Evolutionary conservation across 805 yeast species (phyloP), one percentile per base, ranked within the genome.

Genomic region (Maudiozyma barnettii): DNA sequence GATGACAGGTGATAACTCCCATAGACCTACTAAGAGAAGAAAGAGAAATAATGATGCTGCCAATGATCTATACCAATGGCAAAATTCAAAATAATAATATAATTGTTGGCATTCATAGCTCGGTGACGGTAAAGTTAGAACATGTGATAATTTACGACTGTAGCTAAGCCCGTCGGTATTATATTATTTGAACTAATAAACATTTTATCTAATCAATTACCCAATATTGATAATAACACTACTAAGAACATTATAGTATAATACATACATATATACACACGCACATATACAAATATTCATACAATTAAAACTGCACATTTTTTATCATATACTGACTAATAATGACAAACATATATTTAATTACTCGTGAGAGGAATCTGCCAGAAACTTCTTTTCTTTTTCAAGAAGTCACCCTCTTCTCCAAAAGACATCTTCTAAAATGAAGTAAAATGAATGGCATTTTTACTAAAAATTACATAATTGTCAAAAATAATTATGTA

Each of bases 1-100:
- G n/a, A 13, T 23, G 20, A 4, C 9, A 10, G 3, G 18, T 9
- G 41, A 26, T n/a, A 37, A 29, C 19, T n/a, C 21, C 14, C 46
- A 31, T 33, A 45, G 48, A 36, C 33, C 47, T 4, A 16, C 30
- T 4, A 33, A 39, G 22, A 35, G 48, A n/a, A 33, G 45, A 30
- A 46, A 46, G 22, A 26, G 48, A 26, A 39, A 40, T 21, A 41
- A 12, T 5, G 45, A 46, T 23, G 42, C 41, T 21, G 37, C 22
- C 5, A 39, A 47, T 20, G 45, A 47, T 37, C 26, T 40, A 14
- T 43, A 35, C 31, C 16, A 39, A 4, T 50, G 53, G 53, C 53
- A 50, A 40, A 48, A 50, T 30, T 33, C 45, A 9, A 45, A 37
- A 19, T 47, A 43, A 29, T n/a, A 20, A 6, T 26, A 9, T n/a